A percentile compares a stretch with the other conserved stretches of the same genome.
Conservation (phyloP, 192 early-diverging fungal genomes). For the Backusella parvicylindrica region DNA sequence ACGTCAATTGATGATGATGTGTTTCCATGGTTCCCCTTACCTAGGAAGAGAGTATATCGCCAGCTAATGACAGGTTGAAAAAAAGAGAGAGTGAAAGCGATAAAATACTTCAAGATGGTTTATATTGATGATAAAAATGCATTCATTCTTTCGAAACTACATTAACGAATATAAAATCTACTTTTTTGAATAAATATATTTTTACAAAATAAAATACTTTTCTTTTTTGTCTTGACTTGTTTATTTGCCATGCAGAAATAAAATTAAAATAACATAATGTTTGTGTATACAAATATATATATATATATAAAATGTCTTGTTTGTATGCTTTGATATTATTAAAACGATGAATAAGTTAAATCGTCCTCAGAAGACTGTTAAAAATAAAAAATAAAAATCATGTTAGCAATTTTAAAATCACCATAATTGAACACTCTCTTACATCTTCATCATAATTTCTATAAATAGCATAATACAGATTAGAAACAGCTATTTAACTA, state of each 20-base stretch:
- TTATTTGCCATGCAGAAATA: background rate
- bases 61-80: too few species aligned
- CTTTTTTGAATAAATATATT: too few species aligned
- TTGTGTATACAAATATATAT: background rate
- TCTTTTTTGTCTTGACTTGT: too few species aligned
- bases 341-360: slow-evolving; percentile 18
- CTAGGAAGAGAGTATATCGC: too few species aligned
- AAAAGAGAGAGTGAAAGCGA: too few species aligned
- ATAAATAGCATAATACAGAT: slow-evolving; percentile 4
- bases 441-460: slow-evolving; percentile 29
- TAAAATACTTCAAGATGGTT: too few species aligned
- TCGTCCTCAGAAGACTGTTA: slow-evolving; percentile 36
- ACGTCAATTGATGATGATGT: too few species aligned
- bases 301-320: background rate
- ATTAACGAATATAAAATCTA: too few species aligned
- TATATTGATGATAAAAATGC: too few species aligned
- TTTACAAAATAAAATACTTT: too few species aligned
- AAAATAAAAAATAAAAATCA: background rate
- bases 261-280: background rate
- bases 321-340: background rate
- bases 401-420: background rate
- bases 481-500: background rate
- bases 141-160: too few species aligned
- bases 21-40: too few species aligned
- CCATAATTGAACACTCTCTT: background rate